phyloP scores from a whole-genome alignment of 179 eudicot species.

The Amaranthus tricolor region DNA sequence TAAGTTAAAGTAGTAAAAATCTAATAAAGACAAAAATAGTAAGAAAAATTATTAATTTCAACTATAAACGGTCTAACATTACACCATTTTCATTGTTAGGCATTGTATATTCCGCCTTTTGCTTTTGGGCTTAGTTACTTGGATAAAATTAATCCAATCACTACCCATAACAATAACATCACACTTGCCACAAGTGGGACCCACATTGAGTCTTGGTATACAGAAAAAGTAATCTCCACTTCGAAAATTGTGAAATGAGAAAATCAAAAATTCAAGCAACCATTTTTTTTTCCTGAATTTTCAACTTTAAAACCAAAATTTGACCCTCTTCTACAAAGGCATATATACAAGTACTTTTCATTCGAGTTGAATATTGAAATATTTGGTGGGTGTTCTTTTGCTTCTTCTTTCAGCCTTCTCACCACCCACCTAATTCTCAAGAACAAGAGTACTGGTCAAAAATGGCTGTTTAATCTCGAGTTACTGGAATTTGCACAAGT shows the following conservation, averaged over 20 bases:
- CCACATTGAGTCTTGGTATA: background rate
- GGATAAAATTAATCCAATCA: background rate
- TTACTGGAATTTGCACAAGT: background rate
- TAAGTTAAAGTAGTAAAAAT: no score
- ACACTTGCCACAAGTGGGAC: slow-evolving; percentile 6
- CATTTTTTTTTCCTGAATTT: slow-evolving; percentile 3
- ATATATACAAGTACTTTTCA: background rate
- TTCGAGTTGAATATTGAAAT: no score
- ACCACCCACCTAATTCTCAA: slow-evolving; percentile 8
- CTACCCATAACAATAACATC: background rate
- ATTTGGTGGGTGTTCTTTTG: background rate
- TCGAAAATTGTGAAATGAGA: background rate
- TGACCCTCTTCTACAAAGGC: background rate
- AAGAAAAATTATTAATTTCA: no score
- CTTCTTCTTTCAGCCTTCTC: background rate
- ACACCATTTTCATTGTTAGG: no score
- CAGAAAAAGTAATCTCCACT: slow-evolving; percentile 10
- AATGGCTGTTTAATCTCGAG: slow-evolving; percentile 1
- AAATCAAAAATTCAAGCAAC: slow-evolving; percentile 7
- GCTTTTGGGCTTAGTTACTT: no score
- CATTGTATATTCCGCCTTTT: no score
- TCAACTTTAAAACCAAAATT: background rate
- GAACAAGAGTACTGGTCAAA: background rate
- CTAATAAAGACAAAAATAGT: no score
- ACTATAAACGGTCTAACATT: no score